Evolutionary conservation across 2,329 filamentous ascomycete species (phyloP).

Genomic region (Cadophora luteo-olivacea): DNA sequence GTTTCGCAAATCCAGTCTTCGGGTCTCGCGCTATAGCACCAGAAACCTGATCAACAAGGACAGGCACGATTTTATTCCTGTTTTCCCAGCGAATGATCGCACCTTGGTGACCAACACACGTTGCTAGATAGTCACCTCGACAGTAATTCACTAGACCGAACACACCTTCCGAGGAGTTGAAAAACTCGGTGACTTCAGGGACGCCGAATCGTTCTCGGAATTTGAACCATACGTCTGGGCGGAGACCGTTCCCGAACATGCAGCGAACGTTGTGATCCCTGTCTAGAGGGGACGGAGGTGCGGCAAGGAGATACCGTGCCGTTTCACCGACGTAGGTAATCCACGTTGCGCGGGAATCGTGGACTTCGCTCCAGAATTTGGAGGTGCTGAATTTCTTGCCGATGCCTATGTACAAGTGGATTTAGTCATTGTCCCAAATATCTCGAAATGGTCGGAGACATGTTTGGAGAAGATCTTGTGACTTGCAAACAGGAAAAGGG

Average conservation of each 20-base stretch:
- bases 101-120: slow-evolving; percentile 75
- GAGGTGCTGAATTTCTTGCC: slow-evolving; percentile 72
- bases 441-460: not conserved
- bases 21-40: slow-evolving; percentile 71
- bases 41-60: slow-evolving; percentile 71
- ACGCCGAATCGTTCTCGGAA: slow-evolving; percentile 71
- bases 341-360: slow-evolving; percentile 69
- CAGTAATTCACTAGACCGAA: slow-evolving; percentile 66
- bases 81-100: slow-evolving; percentile 60
- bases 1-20: slow-evolving; percentile 69
- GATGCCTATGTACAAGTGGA: slow-evolving; percentile 45
- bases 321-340: slow-evolving; percentile 84
- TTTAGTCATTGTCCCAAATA: not conserved
- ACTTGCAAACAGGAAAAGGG: not conserved
- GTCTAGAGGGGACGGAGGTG: slow-evolving; percentile 67
- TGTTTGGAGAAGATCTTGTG: not conserved
- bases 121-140: slow-evolving; percentile 65
- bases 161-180: slow-evolving; percentile 78
- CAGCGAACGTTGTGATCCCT: slow-evolving; percentile 61
- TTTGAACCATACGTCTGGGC: slow-evolving; percentile 70
- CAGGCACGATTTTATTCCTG: slow-evolving; percentile 66
- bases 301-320: slow-evolving; percentile 74
- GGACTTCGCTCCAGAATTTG: slow-evolving; percentile 75
- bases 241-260: slow-evolving; percentile 71
- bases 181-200: slow-evolving; percentile 72